Evolutionary conservation across 768 basidiomycete genomes (phyloP).

Genomic region (Kwoniella sp.): DNA sequence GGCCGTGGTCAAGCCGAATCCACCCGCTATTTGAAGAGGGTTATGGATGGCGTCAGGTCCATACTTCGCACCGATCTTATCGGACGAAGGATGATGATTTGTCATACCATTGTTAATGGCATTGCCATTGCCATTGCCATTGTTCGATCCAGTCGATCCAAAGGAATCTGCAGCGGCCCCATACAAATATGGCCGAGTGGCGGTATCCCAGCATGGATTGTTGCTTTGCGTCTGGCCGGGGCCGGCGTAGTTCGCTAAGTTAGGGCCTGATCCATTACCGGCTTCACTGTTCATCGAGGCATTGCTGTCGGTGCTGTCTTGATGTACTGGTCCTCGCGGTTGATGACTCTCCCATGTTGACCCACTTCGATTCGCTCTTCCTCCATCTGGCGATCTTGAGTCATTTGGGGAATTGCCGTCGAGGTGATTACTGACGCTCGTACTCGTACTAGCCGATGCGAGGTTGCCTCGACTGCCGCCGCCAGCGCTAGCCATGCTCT

Average conservation of each 20-base stretch:
- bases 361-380: neutral
- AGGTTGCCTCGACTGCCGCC: conserved; percentile 3
- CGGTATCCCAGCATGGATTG: neutral
- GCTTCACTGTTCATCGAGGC: neutral
- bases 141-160: neutral
- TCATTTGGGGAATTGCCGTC: conserved; percentile 11
- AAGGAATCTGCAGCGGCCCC: neutral
- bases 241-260: neutral
- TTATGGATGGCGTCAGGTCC: neutral
- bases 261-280: neutral
- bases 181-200: neutral
- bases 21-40: neutral
- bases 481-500: conserved; percentile 6
- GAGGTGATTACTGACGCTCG: conserved; percentile 17
- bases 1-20: neutral
- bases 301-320: neutral
- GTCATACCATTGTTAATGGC: neutral
- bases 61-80: neutral
- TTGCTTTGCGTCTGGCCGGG: neutral
- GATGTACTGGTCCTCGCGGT: neutral
- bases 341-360: neutral
- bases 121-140: neutral
- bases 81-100: neutral
- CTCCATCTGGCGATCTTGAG: neutral
- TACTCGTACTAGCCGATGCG: conserved; percentile 12